Evolutionary conservation across 805 yeast species (phyloP).

Genomic region (Barnettozyma botsteinii): DNA sequence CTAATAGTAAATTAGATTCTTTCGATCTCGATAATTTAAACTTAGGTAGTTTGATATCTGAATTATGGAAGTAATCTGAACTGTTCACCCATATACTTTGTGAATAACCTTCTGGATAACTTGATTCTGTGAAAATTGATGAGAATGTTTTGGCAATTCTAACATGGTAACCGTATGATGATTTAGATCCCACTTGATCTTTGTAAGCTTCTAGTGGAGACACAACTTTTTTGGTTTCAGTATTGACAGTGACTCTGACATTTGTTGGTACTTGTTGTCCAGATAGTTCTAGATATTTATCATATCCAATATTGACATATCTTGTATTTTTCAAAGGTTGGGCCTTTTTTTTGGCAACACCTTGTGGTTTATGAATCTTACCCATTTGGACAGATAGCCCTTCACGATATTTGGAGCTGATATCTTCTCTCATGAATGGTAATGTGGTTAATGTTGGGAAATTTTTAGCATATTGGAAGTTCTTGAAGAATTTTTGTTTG

Average conservation of each 20-base stretch:
- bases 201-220: constrained; percentile 65
- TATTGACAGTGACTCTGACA: constrained; percentile 77
- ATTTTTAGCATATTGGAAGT: constrained; percentile 58
- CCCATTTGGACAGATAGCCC: constrained; percentile 46
- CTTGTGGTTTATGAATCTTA: constrained; percentile 28
- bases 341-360: constrained; percentile 37
- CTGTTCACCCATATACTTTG: constrained; percentile 59
- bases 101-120: constrained; percentile 62
- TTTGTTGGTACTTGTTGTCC: constrained; percentile 64
- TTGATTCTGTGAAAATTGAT: constrained; percentile 64
- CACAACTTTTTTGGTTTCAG: constrained; percentile 54
- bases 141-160: constrained; percentile 58
- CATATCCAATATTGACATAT: constrained; percentile 71
- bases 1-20: constrained; percentile 37
- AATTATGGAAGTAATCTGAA: constrained; percentile 52
- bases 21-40: constrained; percentile 16
- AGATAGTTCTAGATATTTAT: constrained; percentile 49
- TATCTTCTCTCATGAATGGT: constrained; percentile 58
- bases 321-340: constrained; percentile 54
- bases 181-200: constrained; percentile 51
- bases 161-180: constrained; percentile 69
- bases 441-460: constrained; percentile 68
- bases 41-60: constrained; percentile 21
- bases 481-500: constrained; percentile 36
- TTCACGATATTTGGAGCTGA: constrained; percentile 47